Evolutionary conservation across 805 yeast genomes (phyloP).

Genomic region (Myxozyma vanderwaltii): DNA sequence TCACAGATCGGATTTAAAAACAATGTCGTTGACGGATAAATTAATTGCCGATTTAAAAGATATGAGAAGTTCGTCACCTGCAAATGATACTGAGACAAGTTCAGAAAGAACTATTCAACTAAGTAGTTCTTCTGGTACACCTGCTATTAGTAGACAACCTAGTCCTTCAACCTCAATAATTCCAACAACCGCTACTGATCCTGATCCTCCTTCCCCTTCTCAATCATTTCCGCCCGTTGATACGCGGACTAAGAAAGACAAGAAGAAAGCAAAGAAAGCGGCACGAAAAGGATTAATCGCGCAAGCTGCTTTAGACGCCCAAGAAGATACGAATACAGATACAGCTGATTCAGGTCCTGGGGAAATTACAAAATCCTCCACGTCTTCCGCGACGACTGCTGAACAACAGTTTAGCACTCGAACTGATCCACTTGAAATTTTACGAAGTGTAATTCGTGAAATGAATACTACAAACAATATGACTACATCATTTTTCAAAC

Average conservation of each 20-base stretch:
- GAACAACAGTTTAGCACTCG: not conserved
- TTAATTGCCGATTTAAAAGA: not conserved
- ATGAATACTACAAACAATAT: constrained; percentile 2
- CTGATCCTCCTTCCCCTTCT: constrained; percentile 1
- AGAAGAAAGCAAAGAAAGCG: constrained; percentile 11
- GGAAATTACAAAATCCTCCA: not conserved
- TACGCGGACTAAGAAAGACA: constrained; percentile 10
- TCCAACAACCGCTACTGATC: not conserved
- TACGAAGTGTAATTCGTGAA: constrained; percentile 8
- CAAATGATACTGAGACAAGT: not conserved
- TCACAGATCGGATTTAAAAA: not conserved
- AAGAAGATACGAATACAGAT: not conserved
- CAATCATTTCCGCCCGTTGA: not conserved
- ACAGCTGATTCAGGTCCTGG: not conserved
- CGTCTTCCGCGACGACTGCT: not conserved
- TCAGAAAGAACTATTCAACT: not conserved
- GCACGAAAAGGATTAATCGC: constrained; percentile 2
- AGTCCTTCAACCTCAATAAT: not conserved
- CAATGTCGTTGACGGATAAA: not conserved
- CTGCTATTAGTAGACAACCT: not conserved
- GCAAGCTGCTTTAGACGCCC: not conserved
- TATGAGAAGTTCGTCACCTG: not conserved
- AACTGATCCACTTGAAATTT: constrained; percentile 2
- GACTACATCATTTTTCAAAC: constrained; percentile 20
- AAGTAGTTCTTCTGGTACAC: not conserved